Percentiles rank a stretch among this genome's conserved stretches.
Conservation (phyloP, 2,329 filamentous ascomycete species). For the Epichloe gansuensis region DNA sequence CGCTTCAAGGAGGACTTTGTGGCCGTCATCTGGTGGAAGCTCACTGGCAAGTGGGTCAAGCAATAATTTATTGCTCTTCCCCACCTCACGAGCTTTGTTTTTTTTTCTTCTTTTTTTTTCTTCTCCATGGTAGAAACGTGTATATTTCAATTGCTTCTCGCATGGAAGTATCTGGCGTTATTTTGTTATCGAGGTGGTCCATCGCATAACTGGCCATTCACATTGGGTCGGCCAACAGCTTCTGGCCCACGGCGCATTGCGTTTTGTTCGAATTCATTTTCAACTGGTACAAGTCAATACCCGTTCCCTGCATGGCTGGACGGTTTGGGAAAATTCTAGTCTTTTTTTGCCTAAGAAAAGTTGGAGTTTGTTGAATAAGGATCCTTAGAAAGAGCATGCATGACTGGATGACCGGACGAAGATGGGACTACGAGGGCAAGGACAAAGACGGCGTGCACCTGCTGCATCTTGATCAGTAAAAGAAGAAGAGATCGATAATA, state of each 20-base stretch:
- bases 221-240: neutral
- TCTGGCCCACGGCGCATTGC: neutral
- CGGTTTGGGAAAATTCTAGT: neutral
- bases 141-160: neutral
- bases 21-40: slow-evolving; percentile 47
- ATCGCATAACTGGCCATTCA: neutral
- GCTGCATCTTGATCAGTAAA: neutral
- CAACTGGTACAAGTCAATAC: neutral
- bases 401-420: neutral
- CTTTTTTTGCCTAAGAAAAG: neutral
- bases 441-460: neutral
- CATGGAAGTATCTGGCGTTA: neutral
- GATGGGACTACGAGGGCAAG: neutral
- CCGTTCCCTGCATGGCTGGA: neutral
- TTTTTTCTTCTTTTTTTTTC: neutral
- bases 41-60: slow-evolving; percentile 49
- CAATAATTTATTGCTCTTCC: slow-evolving; percentile 20
- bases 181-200: neutral
- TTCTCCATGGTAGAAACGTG: neutral
- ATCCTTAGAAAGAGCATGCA: neutral
- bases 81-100: neutral
- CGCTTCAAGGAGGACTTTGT: slow-evolving; percentile 54
- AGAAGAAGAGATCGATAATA: neutral
- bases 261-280: neutral
- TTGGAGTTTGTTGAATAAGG: neutral